Evolutionary conservation across 306 rosid genomes (phyloP), one percentile per base, ranked within the genome.

Genomic region (Cucurbita ficifolia): DNA sequence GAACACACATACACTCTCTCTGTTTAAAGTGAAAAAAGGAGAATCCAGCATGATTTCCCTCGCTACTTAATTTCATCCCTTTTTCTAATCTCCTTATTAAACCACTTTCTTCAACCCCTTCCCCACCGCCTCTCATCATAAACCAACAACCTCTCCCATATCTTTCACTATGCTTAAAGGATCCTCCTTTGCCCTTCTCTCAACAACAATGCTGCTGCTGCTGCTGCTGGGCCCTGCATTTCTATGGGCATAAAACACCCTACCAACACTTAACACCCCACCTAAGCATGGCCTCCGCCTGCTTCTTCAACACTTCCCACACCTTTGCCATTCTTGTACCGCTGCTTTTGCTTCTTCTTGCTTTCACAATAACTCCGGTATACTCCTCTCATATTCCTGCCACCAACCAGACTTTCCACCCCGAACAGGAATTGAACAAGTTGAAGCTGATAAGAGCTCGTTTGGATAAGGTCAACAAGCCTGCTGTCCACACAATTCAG

Each of bases 31-130:
- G 49, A 65, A 60, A 52, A 68, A 71, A 55, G 13, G 52, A 65
- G 67, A 35, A 48, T 56, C 56, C 73, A 76, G 75, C 96, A 84
- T 84, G 87, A 89, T 86, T 84, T 88, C 74, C 92, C 79, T 87
- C 94, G 82, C 90, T 67, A 83, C 87, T 81, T 88, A 88, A 62
- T 62, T 62, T 42, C 12, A 64, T 2, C 71, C 71, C 38, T 82
- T 74, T 83, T 81, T 70, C 87, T 75, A 49, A 45, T 82, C 76
- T 21, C 24, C 77, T 81, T 84, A 56, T 81, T 82, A 85, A 72
- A 80, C 77, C 75, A 53, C 51, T 81, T 69, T 52, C 68, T 29
- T 29, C 33, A 29, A 78, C 75, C 19, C 19, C 6, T 13, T 49
- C 63, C 9, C 17, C 64, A 4, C 10, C n/a, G n/a, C 5, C 40